Conservation (phyloP, 306 rosid species). For the Senna siamea region DNA sequence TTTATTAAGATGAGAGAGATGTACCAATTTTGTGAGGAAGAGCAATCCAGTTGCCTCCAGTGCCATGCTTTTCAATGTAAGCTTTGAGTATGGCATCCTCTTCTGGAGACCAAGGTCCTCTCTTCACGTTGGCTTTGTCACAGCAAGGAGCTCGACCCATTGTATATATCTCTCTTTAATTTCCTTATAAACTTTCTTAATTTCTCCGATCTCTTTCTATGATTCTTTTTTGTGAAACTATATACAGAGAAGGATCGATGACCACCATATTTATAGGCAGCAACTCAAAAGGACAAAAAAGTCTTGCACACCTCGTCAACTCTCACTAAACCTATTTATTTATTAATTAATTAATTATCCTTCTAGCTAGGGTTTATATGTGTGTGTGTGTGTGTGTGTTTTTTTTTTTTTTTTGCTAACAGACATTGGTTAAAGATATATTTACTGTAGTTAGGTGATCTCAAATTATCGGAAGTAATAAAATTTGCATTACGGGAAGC, state of each 20-base stretch:
- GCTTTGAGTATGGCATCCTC: constrained; percentile 87
- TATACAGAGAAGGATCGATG: constrained; percentile 44
- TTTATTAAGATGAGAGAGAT: too few species aligned
- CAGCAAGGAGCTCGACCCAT: constrained; percentile 99
- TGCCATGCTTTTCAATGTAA: constrained; percentile 83
- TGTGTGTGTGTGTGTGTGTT: too few species aligned
- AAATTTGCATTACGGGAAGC: too few species aligned
- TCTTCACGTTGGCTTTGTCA: constrained; percentile 96
- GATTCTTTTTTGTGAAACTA: constrained; percentile 15
- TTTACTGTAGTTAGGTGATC: too few species aligned
- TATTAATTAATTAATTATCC: too few species aligned
- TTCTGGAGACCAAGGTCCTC: constrained; percentile 98
- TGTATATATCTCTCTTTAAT: not conserved
- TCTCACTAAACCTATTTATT: not conserved
- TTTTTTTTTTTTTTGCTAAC: too few species aligned
- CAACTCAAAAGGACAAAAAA: constrained; percentile 59
- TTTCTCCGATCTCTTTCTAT: constrained; percentile 10
- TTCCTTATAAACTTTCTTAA: not conserved
- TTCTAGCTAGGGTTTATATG: constrained; percentile 53
- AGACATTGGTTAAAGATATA: too few species aligned
- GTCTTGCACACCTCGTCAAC: constrained; percentile 52
- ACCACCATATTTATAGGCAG: constrained; percentile 71
- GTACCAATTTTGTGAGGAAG: constrained; percentile 99
- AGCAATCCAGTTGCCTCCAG: constrained; percentile 99
- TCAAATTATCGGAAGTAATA: too few species aligned